Base-by-base conservation (phyloP, 768 basidiomycete genomes). In the Kwoniella newhampshirensis region DNA sequence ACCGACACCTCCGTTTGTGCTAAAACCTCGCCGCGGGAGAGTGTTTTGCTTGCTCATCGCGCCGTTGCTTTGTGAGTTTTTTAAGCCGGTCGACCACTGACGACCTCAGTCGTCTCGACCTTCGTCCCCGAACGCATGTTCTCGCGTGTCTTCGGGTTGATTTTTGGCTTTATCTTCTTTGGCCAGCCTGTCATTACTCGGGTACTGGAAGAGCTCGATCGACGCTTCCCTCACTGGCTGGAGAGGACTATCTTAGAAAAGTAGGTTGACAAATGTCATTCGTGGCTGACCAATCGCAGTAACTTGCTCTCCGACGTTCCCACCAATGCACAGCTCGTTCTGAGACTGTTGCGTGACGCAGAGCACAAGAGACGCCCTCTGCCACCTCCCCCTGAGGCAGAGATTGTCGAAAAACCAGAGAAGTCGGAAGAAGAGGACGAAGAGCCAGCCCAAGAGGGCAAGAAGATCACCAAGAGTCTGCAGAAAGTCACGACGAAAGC, bases 321-420 rank as follows among this genome's bases (percentile, higher is more conserved):
- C 8, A 80, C 80, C 40, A 80, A 81, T 57, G 77, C 78, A 27
- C 80, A 81, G 56, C 76, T 81, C 9, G 67, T 79, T 12, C 58
- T 81, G 20, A 78, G 80, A 8, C 64, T 81, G 18, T 70, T 81
- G 3, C 76, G 81, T 4, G 67, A 80, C 23, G 80, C 76, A 4
- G 81, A 81, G 59, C 67, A 55, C 25, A 68, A 70, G 37, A 75
- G 77, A 30, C 63, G 73, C 2, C 81, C 81, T 1, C 56, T 81
- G 0, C 80, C 81, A 9, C 79, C 78, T 2, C 78, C 80, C 27
- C 65, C 69, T 7, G 28, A 62, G 42, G 27, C 58, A 27, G 55
- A 52, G n/a, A 27, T 35, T 18, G 20, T 53, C 18, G 9, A 47
- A 17, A 47, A 59, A 8, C 20, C 6, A 21, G 46, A 54, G 7